A percentile compares a stretch with the other conserved stretches of the same genome.
Conservation (phyloP, 768 basidiomycete genomes). For the Agrocybe praecox region DNA sequence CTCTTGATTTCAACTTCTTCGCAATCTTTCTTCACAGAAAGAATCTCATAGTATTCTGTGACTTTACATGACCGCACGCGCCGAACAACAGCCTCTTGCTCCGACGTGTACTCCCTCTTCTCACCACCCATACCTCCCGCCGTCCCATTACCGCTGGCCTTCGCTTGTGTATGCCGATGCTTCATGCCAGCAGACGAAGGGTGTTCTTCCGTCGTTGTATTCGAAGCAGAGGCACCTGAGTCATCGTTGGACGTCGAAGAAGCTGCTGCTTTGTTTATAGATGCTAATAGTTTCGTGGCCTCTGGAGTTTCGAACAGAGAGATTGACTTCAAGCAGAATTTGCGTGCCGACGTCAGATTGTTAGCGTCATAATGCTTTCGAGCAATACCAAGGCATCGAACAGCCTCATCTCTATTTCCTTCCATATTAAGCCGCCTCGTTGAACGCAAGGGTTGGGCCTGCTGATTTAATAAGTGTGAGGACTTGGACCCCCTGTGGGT, state of each 20-base stretch:
- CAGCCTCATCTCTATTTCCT: conserved; percentile 89
- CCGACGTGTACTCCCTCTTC: conserved; percentile 86
- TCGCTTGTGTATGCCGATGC: conserved; percentile 50
- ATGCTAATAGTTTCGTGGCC: conserved; percentile 65
- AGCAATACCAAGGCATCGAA: conserved; percentile 80
- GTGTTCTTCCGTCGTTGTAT: conserved; percentile 63
- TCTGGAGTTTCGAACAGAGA: conserved; percentile 80
- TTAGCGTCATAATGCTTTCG: conserved; percentile 71
- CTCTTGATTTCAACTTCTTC: conserved; percentile 89
- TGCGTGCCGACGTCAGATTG: conserved; percentile 77
- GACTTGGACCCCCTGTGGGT: conserved; percentile 2
- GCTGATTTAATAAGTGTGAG: conserved; percentile 5
- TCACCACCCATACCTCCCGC: conserved; percentile 66
- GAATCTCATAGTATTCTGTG: conserved; percentile 92
- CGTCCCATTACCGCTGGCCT: conserved; percentile 45
- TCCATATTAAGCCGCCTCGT: conserved; percentile 44
- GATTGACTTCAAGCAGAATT: conserved; percentile 89
- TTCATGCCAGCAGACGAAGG: conserved; percentile 74
- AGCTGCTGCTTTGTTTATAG: conserved; percentile 60
- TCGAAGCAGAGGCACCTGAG: conserved; percentile 37
- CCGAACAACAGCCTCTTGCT: conserved; percentile 83
- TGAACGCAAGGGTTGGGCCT: not conserved
- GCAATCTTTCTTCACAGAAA: conserved; percentile 77
- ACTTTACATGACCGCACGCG: conserved; percentile 84
- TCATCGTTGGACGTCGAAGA: conserved; percentile 42